Evolutionary conservation across 345 rosid genomes (phyloP).

Genomic region (Eucalyptus globulus): DNA sequence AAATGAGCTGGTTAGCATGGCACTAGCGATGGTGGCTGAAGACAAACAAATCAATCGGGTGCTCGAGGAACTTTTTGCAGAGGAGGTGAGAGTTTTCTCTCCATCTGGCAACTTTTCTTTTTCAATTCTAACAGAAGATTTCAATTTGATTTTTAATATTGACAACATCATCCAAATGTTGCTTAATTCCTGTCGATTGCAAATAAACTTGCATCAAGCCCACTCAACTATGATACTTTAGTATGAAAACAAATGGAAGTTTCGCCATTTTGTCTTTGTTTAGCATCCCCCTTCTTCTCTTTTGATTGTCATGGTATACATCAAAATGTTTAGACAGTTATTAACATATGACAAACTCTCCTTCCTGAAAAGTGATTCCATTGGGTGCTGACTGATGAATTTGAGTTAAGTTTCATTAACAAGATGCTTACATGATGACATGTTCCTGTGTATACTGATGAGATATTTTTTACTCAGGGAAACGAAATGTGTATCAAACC

Average conservation of each 20-base stretch:
- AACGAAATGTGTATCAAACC: conserved; percentile 86
- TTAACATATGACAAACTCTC: neutral
- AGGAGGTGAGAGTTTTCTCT: conserved; percentile 29
- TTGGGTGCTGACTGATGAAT: neutral
- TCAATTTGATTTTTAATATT: neutral
- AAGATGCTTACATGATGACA: neutral
- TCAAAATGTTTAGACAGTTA: neutral
- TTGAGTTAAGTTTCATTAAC: neutral
- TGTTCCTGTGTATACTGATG: neutral
- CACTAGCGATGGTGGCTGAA: conserved; percentile 91
- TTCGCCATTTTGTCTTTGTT: neutral
- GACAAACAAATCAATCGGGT: conserved; percentile 95
- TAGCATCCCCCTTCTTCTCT: neutral
- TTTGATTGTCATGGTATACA: neutral
- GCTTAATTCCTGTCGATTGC: neutral
- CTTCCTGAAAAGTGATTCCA: neutral
- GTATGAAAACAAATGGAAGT: neutral
- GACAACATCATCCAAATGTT: neutral
- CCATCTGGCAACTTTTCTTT: neutral
- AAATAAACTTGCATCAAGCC: neutral
- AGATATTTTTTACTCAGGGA: conserved; percentile 33
- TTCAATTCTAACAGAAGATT: neutral
- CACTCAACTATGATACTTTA: neutral
- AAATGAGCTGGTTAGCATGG: conserved; percentile 91
- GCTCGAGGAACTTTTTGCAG: conserved; percentile 79